Percentiles rank a stretch among this genome's conserved stretches.
phyloP scores from a whole-genome alignment of 2,329 filamentous ascomycete species.

The Proliferodiscus dingleyae region DNA sequence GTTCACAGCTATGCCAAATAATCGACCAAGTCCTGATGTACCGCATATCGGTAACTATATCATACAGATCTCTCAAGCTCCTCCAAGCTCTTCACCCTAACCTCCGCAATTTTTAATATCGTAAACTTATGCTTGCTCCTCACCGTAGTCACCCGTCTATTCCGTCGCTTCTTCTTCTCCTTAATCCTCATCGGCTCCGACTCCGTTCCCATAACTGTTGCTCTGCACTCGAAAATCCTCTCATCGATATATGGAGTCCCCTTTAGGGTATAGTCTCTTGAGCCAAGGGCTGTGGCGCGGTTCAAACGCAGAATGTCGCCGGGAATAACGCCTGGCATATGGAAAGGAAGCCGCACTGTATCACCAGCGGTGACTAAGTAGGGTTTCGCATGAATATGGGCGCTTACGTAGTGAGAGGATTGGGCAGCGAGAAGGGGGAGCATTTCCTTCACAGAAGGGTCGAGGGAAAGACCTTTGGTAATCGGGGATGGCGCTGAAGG shows the following conservation, averaged over 20 bases:
- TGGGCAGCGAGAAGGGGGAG: constrained; percentile 70
- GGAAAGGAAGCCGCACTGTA: constrained; percentile 70
- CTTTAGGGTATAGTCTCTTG: constrained; percentile 84
- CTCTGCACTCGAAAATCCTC: constrained; percentile 76
- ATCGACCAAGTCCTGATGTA: too few relatives aligned
- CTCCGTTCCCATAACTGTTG: constrained; percentile 80
- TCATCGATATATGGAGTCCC: constrained; percentile 79
- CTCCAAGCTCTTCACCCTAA: constrained; percentile 46
- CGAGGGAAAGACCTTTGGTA: constrained; percentile 35
- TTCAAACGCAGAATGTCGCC: constrained; percentile 87
- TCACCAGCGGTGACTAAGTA: constrained; percentile 78
- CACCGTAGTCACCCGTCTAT: constrained; percentile 67
- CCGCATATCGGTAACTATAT: too few relatives aligned
- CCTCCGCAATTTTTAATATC: constrained; percentile 75
- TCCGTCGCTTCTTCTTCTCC: constrained; percentile 77
- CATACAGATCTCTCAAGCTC: constrained; percentile 36
- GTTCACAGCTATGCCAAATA: too few relatives aligned
- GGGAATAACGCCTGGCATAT: constrained; percentile 68
- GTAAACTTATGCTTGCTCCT: constrained; percentile 91
- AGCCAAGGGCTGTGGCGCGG: constrained; percentile 76
- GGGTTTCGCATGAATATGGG: constrained; percentile 73
- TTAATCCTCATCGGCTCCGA: constrained; percentile 71
- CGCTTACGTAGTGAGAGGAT: constrained; percentile 70
- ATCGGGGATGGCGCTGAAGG: constrained; percentile 18
- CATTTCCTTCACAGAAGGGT: constrained; percentile 53